Conservation (phyloP, 345 rosid species). For the Euphorbia lathyris region DNA sequence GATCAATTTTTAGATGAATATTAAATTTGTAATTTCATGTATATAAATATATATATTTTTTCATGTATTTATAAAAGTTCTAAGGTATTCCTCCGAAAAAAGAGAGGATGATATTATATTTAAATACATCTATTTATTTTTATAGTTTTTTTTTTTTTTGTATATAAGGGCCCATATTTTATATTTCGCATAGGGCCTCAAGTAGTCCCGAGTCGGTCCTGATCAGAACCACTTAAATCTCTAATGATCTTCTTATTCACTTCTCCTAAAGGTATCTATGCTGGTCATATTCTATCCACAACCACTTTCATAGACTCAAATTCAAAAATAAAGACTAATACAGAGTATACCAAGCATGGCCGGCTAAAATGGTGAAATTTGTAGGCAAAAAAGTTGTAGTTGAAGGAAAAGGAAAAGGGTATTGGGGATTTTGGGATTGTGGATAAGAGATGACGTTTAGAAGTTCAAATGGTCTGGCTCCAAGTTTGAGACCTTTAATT, state of each 20-base stretch:
- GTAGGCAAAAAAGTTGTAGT: conserved; percentile 84
- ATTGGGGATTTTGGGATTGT: conserved; percentile 30
- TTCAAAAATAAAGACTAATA: conserved; percentile 73
- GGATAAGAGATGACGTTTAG: conserved; percentile 76
- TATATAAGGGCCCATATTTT: too few relatives aligned
- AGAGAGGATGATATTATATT: too few relatives aligned
- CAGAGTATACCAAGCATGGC: conserved; percentile 97
- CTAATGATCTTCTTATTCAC: conserved; percentile 82
- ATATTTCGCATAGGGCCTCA: too few relatives aligned
- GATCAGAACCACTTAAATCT: conserved; percentile 58
- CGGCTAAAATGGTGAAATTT: conserved; percentile 89
- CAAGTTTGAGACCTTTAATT: conserved; percentile 82
- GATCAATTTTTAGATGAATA: too few relatives aligned
- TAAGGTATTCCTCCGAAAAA: too few relatives aligned
- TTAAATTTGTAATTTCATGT: too few relatives aligned
- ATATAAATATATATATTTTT: too few relatives aligned
- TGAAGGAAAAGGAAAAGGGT: conserved; percentile 66
- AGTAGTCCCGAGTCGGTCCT: too few relatives aligned
- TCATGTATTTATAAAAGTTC: too few relatives aligned
- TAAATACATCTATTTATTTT: too few relatives aligned
- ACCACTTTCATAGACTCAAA: conserved; percentile 61
- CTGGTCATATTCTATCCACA: conserved; percentile 65
- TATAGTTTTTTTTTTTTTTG: too few relatives aligned
- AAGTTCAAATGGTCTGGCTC: conserved; percentile 77
- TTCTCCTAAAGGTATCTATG: conserved; percentile 80